Evolutionary conservation across 495 filamentous ascomycete genomes (phyloP).

Genomic region (Aspergillus affinis): DNA sequence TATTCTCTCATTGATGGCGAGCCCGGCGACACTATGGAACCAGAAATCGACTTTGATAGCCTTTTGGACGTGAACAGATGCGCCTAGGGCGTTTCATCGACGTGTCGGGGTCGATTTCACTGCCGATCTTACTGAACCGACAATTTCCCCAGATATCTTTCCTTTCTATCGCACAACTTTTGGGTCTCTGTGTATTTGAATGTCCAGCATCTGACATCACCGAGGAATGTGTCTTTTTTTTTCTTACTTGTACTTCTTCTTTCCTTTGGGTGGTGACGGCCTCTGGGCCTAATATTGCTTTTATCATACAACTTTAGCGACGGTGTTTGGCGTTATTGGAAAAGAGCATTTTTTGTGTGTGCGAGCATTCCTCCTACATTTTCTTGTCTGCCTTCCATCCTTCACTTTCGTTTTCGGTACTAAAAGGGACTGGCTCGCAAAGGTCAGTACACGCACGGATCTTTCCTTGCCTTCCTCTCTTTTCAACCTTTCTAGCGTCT

Average conservation of each 20-base stretch:
- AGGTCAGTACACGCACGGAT: too few species aligned
- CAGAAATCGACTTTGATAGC: not conserved
- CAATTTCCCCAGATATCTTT: too few species aligned
- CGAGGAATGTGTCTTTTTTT: too few species aligned
- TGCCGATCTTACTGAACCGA: too few species aligned
- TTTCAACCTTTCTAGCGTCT: too few species aligned
- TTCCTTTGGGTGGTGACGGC: not conserved
- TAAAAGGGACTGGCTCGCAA: too few species aligned
- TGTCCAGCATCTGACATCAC: too few species aligned
- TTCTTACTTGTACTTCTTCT: not conserved
- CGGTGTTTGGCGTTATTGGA: not conserved
- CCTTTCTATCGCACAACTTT: not conserved
- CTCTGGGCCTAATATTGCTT: not conserved
- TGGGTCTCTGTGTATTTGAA: too few species aligned
- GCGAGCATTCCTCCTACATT: not conserved
- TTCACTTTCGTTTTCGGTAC: not conserved
- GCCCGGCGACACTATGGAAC: not conserved
- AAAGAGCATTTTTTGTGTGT: not conserved
- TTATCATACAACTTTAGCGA: not conserved
- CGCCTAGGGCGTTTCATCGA: not conserved
- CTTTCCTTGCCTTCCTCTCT: too few species aligned
- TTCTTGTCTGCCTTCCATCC: not conserved
- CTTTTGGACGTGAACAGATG: not conserved
- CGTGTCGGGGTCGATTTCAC: not conserved
- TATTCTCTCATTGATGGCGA: conserved; percentile 34